Base-by-base conservation (phyloP, 2,329 filamentous ascomycete genomes). In the Aurifilum marmelostoma region DNA sequence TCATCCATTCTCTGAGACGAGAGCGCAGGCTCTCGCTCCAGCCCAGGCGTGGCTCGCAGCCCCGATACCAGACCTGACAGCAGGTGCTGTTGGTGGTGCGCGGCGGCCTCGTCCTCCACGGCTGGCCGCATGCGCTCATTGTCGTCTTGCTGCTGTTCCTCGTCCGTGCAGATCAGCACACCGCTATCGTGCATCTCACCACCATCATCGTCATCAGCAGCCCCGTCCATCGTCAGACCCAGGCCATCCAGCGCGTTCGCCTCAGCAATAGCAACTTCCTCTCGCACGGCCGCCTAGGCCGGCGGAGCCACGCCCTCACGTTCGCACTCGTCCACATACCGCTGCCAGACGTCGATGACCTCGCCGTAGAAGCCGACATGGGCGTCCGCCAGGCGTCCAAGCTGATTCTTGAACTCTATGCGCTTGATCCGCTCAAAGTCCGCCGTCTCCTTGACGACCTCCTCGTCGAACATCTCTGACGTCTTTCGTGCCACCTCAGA, bases 341-440 rank as follows among this genome's bases (percentile, higher is more conserved):
- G 84, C 82, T 97, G 93, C 96, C 96, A 99, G 9, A 92, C 91
- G 66, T 91, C 89, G 63, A 92, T 88, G 6, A 93, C 91, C 29
- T 87, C 88, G 68, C 88, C 88, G 78, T 97, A 99, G 79, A 97
- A 98, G 14, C 89, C 87, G 54, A 97, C 89, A 78, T 99, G 93
- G 24, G 92, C 89, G 76, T 95, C 91, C 0, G 95, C 93, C 63
- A 99, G 80, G 2, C 88, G 89, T 2, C 93, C 93, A 63, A 99
- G 85, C 74, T 96, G 94, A 72, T 91, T 88, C 79, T 93, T 92
- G 80, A 99, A 97, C 83, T 99, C 95, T 56, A 92, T 85, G 52
- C 93, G 89, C 84, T 99, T 99, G 84, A 98, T 98, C 68, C 94
- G 88, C 82, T 99, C 96, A 81, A 99, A 99, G 77, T 97, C 94